phyloP scores from a whole-genome alignment of 108 stramenopile genomes.

The Fragilariopsis cylindrus region DNA sequence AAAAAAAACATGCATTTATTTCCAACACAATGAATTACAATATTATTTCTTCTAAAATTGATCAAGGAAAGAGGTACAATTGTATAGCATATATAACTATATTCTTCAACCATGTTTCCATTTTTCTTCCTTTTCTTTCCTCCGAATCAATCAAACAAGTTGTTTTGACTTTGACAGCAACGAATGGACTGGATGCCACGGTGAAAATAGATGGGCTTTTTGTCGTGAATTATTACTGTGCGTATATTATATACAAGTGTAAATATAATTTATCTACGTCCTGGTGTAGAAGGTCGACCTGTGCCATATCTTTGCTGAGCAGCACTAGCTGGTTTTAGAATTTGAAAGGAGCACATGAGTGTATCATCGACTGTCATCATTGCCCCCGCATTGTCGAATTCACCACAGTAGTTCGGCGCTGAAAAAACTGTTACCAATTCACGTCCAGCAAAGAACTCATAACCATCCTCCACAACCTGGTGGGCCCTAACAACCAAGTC shows the following conservation, averaged over 20 bases:
- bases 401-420: slow-evolving; percentile 98
- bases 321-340: slow-evolving; percentile 90
- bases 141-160: too few relatives aligned
- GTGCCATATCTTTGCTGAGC: slow-evolving; percentile 70
- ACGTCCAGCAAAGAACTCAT: slow-evolving; percentile 98
- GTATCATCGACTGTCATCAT: slow-evolving; percentile 98
- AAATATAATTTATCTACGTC: slow-evolving; percentile 53
- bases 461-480: slow-evolving; percentile 99
- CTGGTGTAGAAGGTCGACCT: slow-evolving; percentile 75
- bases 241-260: background rate
- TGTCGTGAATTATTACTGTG: too few relatives aligned
- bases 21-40: too few relatives aligned
- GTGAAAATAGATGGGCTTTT: too few relatives aligned
- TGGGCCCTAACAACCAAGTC: slow-evolving; percentile 98
- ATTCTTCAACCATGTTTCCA: too few relatives aligned
- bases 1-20: too few relatives aligned
- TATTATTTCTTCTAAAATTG: too few relatives aligned
- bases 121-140: too few relatives aligned
- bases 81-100: too few relatives aligned
- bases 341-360: slow-evolving; percentile 97
- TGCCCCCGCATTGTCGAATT: slow-evolving; percentile 98
- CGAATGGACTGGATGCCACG: too few relatives aligned
- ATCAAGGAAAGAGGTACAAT: too few relatives aligned
- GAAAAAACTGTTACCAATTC: slow-evolving; percentile 97
- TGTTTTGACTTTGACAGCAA: too few relatives aligned